Evolutionary conservation across 73 alveolate genomes (phyloP).

Genomic region (Paramecium tetraurelia): DNA sequence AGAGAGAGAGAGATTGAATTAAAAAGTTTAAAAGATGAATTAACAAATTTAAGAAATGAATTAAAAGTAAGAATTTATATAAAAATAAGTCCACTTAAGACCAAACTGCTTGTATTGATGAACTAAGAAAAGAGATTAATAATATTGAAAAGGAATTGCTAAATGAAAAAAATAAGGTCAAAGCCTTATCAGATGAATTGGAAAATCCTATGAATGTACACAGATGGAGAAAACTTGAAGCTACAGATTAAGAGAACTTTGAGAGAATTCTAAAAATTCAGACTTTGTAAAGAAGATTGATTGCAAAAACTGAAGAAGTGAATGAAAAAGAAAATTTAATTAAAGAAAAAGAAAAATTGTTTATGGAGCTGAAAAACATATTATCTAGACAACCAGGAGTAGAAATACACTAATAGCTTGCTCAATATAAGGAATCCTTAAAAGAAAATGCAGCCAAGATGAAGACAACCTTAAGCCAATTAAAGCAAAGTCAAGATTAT

Average conservation of each 20-base stretch:
- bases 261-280: conserved; percentile 88
- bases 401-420: conserved; percentile 97
- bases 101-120: conserved; percentile 83
- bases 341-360: conserved; percentile 99
- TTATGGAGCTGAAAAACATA: conserved; percentile 98
- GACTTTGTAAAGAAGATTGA: conserved; percentile 97
- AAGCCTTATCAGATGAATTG: conserved; percentile 93
- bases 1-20: conserved; percentile 79
- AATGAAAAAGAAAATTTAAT: conserved; percentile 93
- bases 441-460: conserved; percentile 96
- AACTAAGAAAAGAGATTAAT: conserved; percentile 80
- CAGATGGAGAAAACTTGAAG: conserved; percentile 86
- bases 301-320: conserved; percentile 99
- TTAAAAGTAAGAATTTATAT: conserved; percentile 57
- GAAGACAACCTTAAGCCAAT: conserved; percentile 88
- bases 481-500: conserved; percentile 69
- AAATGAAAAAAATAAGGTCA: conserved; percentile 88
- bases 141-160: conserved; percentile 90
- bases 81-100: conserved; percentile 59
- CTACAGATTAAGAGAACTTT: conserved; percentile 61
- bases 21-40: conserved; percentile 69
- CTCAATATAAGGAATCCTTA: conserved; percentile 93
- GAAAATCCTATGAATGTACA: conserved; percentile 97
- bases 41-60: conserved; percentile 75
- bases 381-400: conserved; percentile 99